Base-by-base conservation (phyloP, 495 filamentous ascomycete genomes). In the Aspergillus heteromorphus region DNA sequence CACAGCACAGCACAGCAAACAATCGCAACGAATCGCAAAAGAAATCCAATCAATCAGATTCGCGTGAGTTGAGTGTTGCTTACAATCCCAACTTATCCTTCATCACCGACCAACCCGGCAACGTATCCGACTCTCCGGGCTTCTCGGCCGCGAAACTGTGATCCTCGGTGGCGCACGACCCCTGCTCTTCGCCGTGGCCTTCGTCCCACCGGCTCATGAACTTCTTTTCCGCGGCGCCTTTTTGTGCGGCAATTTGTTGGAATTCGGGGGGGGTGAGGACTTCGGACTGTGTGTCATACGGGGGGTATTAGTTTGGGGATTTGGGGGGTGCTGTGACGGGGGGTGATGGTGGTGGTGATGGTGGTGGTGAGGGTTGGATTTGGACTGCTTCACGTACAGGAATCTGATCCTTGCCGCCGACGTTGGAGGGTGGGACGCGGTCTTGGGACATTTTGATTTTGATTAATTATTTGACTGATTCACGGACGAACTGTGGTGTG, bases 121-220 rank as follows among this genome's bases (percentile, higher is more conserved):
- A 63, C 9, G 67, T 68, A 27, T 65, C 61, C 19, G 62, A 49
- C 13, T 53, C 59, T 9, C 74, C 73, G 6, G 74, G 66, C 47
- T 66, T 70, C 19, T 49, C 52, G 0, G 51, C 38, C 69, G 68
- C 70, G 49, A 74, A 75, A 21, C 57, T 68, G 48, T 69, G 67
- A 50, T 75, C 73, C 51, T 77, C 70, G 14, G 30, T 62, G 6
- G 62, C 56, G 49, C 65, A 68, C 14, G 61, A 66, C 9, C 58
- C 56, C 8, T 63, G 57, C 0, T 54, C 45, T 16, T 25, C 17
- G 1, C 51, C 58, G 9, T 40, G 61, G 13, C 45, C 60, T 0
- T 56, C 42, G n/a, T 64, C 61, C 20, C 54, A 54, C 1, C 63
- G 65, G 3, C 56, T 34, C 21, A 54, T 29, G 43, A 59, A 66